Evolutionary conservation across 805 yeast species (phyloP), one percentile per base, ranked within the genome.

Genomic region (Kregervanrija fluxuum): DNA sequence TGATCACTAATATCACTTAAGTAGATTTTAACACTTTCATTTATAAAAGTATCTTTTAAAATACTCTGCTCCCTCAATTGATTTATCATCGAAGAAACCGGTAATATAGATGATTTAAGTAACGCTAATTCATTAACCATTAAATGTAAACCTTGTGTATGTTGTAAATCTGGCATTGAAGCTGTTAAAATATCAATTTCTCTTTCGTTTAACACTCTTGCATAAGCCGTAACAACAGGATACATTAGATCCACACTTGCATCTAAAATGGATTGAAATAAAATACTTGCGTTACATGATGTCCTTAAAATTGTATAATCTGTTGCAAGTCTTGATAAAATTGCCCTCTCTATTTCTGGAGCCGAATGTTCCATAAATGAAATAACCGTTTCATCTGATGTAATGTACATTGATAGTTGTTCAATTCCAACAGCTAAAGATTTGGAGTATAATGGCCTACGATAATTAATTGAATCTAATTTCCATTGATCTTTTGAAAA

Each of bases 331-430:
- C 83, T 65, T 2, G 73, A 59, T 28, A 77, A 58, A 10, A 79
- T 68, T 1, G 83, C 81, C 33, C 62, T 62, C 44, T 73, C 79
- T 17, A 79, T 67, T 39, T 74, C 77, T 38, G 69, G 67, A 5
- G 79, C 80, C 4, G 77, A 68, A 48, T 75, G 71, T 53, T 79
- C 84, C 54, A 79, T 78, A 49, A 79, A 75, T 0, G 82, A 68
- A 4, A 79, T 67, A 11, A 79, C 73, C 0, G 78, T 69, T 37
- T 70, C 66, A 40, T 70, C 65, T 6, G 64, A 57, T 13, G 71
- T 60, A 13, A 79, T 47, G 48, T 72, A 79, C 39, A 77, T 56
- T 0, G 81, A 73, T 2, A 73, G 74, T 54, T 79, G 83, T 54
- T 79, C 84, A 10, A 75, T 62, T 0, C 77, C 80, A 6, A 78